Evolutionary conservation across 441 rosid genomes (phyloP).

Genomic region (Syzygium syzygioides): DNA sequence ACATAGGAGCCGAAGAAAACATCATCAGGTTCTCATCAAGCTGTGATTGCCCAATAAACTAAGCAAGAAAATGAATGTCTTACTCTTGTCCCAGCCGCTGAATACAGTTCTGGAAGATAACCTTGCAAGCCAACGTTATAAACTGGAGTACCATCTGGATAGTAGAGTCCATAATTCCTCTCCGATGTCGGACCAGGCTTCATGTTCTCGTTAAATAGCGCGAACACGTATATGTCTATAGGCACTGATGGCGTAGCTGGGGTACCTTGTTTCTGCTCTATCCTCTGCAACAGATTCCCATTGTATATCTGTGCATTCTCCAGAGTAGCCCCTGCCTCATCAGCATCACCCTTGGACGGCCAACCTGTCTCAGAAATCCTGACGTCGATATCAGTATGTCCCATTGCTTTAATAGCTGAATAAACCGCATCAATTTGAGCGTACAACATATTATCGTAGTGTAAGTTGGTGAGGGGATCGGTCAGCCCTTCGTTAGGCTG

Average conservation of each 20-base stretch:
- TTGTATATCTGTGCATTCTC: slow-evolving; percentile 64
- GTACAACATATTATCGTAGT: slow-evolving; percentile 80
- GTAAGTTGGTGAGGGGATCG: slow-evolving; percentile 54
- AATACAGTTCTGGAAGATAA: slow-evolving; percentile 49
- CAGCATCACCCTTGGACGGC: slow-evolving; percentile 76
- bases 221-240: slow-evolving; percentile 55
- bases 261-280: slow-evolving; percentile 47
- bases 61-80: slow-evolving; percentile 1
- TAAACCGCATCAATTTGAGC: slow-evolving; percentile 87
- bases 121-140: slow-evolving; percentile 63
- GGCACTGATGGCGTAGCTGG: slow-evolving; percentile 72
- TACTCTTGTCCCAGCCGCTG: slow-evolving; percentile 24
- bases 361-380: slow-evolving; percentile 82
- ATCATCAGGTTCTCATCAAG: not conserved
- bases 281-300: slow-evolving; percentile 46
- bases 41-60: not conserved
- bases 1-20: not conserved
- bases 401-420: slow-evolving; percentile 59
- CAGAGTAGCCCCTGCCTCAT: slow-evolving; percentile 60
- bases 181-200: slow-evolving; percentile 80
- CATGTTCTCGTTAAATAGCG: slow-evolving; percentile 72
- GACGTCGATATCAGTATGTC: slow-evolving; percentile 49
- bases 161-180: slow-evolving; percentile 75
- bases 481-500: slow-evolving; percentile 56
- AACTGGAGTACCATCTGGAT: slow-evolving; percentile 73